Percentiles rank a stretch among this genome's conserved stretches.
Evolutionary conservation across 176 grass and related monocot species (phyloP).

Genomic region (Raddia guianensis): DNA sequence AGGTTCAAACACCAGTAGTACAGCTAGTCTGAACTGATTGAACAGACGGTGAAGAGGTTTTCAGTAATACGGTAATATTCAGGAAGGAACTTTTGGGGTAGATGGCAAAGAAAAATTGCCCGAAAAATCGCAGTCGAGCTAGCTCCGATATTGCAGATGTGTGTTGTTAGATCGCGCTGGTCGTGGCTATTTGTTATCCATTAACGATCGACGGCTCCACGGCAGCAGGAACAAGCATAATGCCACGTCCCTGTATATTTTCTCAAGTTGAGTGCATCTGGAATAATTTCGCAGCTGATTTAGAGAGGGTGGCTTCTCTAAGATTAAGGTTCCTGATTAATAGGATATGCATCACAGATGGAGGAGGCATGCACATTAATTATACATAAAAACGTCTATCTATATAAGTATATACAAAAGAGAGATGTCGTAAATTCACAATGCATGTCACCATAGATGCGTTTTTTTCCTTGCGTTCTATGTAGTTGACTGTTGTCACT

Average conservation of each 20-base stretch:
- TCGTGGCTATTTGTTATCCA: not conserved
- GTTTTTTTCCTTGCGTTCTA: no score
- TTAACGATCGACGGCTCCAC: not conserved
- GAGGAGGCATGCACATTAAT: no score
- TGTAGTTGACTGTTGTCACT: no score
- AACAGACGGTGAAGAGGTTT: no score
- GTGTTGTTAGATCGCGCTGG: no score
- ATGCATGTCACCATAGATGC: no score
- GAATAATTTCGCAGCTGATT: not conserved
- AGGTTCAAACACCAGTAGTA: no score
- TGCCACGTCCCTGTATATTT: not conserved
- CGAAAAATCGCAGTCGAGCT: not conserved
- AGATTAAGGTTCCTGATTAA: not conserved
- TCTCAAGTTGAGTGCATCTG: not conserved
- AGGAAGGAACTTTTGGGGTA: not conserved
- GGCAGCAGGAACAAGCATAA: not conserved
- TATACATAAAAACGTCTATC: no score
- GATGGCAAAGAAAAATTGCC: conserved; percentile 15
- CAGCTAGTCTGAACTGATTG: no score
- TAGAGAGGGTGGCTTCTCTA: not conserved
- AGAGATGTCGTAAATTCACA: no score
- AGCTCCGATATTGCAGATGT: not conserved
- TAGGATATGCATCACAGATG: not conserved
- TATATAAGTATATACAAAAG: no score
- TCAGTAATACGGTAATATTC: no score